Conservation (phyloP, 345 rosid species). For the Reutealis trisperma region DNA sequence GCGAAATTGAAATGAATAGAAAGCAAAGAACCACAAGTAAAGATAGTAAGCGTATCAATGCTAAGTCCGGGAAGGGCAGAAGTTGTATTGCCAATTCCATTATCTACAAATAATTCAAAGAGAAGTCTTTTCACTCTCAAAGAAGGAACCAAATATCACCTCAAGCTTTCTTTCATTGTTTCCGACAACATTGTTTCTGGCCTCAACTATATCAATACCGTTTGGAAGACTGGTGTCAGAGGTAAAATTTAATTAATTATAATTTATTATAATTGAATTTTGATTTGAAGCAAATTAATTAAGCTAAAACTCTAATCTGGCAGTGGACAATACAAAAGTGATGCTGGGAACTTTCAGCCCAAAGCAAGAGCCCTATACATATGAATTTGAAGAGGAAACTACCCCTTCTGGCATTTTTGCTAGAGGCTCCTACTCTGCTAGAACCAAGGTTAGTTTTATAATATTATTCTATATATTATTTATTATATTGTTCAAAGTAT, state of each 20-base stretch:
- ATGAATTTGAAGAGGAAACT: slow-evolving; percentile 33
- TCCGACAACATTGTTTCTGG: slow-evolving; percentile 30
- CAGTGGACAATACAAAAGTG: slow-evolving; percentile 37
- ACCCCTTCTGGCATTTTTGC: slow-evolving; percentile 42
- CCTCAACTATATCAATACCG: slow-evolving; percentile 36
- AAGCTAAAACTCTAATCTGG: not conserved
- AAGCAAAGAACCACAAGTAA: slow-evolving; percentile 31
- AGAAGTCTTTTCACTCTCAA: slow-evolving; percentile 32
- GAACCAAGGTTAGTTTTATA: slow-evolving; percentile 27
- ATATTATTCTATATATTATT: too few relatives aligned
- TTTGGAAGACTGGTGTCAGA: slow-evolving; percentile 42
- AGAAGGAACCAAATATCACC: slow-evolving; percentile 32
- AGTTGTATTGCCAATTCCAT: slow-evolving; percentile 27
- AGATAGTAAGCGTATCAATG: slow-evolving; percentile 28
- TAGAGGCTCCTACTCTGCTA: slow-evolving; percentile 38
- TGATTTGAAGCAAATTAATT: not conserved
- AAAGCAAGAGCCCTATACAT: slow-evolving; percentile 30
- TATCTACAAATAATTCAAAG: slow-evolving; percentile 20
- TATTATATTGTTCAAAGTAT: too few relatives aligned
- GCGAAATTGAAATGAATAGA: slow-evolving; percentile 3
- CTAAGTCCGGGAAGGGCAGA: slow-evolving; percentile 33
- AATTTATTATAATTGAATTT: too few relatives aligned
- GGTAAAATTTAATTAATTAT: slow-evolving; percentile 12
- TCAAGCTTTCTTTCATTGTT: slow-evolving; percentile 33
- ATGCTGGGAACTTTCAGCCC: slow-evolving; percentile 38